phyloP scores from a whole-genome alignment of 257 asterid genomes.

The Scutellaria minor region DNA sequence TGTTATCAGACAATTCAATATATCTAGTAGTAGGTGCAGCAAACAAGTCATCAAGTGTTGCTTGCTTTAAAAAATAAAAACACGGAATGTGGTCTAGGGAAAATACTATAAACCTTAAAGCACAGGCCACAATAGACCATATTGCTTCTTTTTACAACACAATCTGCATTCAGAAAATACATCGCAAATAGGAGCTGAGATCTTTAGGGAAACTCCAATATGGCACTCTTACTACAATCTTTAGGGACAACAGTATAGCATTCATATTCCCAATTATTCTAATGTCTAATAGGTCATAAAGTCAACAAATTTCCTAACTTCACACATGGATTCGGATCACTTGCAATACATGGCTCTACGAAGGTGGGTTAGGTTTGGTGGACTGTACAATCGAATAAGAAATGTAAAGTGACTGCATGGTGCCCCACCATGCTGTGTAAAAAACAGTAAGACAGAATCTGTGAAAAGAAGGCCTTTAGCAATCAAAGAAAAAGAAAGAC shows the following conservation, averaged over 20 bases:
- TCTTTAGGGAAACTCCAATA: constrained; percentile 11
- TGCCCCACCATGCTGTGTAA: neutral
- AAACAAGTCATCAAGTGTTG: constrained; percentile 15
- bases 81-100: constrained; percentile 1
- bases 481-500: constrained; percentile 30
- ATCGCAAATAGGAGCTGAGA: constrained; percentile 23
- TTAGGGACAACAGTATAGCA: neutral
- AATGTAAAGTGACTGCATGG: neutral
- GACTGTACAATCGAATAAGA: neutral
- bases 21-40: neutral
- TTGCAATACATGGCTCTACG: too few relatives aligned
- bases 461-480: neutral
- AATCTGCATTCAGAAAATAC: constrained; percentile 20
- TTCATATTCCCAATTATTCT: neutral
- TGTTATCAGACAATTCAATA: neutral
- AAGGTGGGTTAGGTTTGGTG: too few relatives aligned
- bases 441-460: constrained; percentile 2
- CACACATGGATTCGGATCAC: too few relatives aligned
- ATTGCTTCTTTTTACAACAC: constrained; percentile 7
- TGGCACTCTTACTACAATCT: constrained; percentile 19
- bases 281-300: constrained; percentile 13
- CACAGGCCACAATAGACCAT: neutral
- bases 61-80: constrained; percentile 20
- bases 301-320: constrained; percentile 19
- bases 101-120: neutral